Percentiles rank a stretch among this genome's conserved stretches.
Evolutionary conservation across 2,329 filamentous ascomycete genomes (phyloP).

Genomic region (Fusarium algeriense): DNA sequence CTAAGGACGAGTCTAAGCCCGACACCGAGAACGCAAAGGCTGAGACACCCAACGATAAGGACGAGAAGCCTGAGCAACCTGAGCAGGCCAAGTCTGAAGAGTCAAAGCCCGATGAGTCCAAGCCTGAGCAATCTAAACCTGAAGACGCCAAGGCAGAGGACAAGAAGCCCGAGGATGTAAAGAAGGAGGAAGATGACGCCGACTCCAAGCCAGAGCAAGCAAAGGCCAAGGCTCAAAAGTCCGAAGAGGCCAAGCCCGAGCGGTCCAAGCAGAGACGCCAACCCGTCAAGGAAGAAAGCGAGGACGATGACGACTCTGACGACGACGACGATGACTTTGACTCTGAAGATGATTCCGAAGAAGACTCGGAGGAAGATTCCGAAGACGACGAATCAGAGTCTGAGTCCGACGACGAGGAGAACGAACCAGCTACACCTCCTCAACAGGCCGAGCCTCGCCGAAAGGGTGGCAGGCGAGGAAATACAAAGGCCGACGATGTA

Average conservation of each 20-base stretch:
- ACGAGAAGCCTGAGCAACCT: slow-evolving; percentile 18
- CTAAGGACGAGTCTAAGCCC: slow-evolving; percentile 19
- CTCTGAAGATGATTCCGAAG: slow-evolving; percentile 35
- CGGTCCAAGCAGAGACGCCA: slow-evolving; percentile 26
- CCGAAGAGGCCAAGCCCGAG: slow-evolving; percentile 20
- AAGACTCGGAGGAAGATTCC: slow-evolving; percentile 32
- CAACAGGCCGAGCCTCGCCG: slow-evolving; percentile 28
- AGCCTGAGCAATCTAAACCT: slow-evolving; percentile 18
- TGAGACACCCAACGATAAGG: slow-evolving; percentile 18
- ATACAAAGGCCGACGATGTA: slow-evolving; percentile 23
- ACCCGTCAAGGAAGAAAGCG: slow-evolving; percentile 32
- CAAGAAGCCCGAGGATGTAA: slow-evolving; percentile 22
- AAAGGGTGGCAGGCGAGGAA: slow-evolving; percentile 11
- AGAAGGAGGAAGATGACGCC: slow-evolving; percentile 17
- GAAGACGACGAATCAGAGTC: slow-evolving; percentile 40
- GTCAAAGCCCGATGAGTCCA: slow-evolving; percentile 6
- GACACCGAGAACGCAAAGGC: slow-evolving; percentile 21
- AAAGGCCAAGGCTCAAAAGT: slow-evolving; percentile 17
- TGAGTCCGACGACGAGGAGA: slow-evolving; percentile 43
- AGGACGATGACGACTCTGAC: slow-evolving; percentile 33
- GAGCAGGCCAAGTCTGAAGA: slow-evolving; percentile 6
- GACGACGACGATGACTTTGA: slow-evolving; percentile 29
- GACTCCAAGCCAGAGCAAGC: slow-evolving; percentile 21
- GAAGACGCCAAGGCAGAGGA: slow-evolving; percentile 19
- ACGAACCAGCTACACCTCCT: slow-evolving; percentile 44